Evolutionary conservation across 1,284 basidiomycete species (phyloP).

Genomic region (Ceratobasidium sp.): DNA sequence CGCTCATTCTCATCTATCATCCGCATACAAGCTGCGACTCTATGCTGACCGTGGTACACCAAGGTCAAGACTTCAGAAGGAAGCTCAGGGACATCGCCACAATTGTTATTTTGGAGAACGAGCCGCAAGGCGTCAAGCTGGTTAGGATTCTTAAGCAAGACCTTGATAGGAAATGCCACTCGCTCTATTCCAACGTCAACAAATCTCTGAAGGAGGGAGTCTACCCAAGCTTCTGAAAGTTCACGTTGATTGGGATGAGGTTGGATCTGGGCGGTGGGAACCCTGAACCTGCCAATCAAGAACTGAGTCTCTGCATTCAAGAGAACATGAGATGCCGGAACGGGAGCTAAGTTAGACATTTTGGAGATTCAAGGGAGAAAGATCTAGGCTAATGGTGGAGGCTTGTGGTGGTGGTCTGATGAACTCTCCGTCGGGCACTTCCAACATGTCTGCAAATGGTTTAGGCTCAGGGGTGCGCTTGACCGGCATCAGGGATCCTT

Average conservation of each 20-base stretch:
- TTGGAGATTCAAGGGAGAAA: too few species aligned
- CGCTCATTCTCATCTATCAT: neutral
- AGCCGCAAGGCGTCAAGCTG: neutral
- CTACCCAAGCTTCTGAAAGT: neutral
- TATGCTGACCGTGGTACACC: constrained; percentile 3
- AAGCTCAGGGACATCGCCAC: neutral
- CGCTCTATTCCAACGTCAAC: neutral
- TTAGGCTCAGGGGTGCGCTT: too few species aligned
- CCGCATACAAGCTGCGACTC: neutral
- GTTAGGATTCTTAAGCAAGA: neutral
- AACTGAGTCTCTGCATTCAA: neutral
- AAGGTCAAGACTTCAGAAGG: neutral
- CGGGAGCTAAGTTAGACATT: neutral
- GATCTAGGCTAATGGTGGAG: too few species aligned
- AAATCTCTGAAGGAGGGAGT: neutral
- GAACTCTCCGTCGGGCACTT: too few species aligned
- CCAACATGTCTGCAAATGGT: too few species aligned
- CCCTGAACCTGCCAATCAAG: neutral
- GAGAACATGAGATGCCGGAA: neutral
- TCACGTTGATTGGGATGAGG: neutral
- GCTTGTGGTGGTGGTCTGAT: too few species aligned
- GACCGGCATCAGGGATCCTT: too few species aligned
- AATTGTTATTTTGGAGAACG: too few species aligned
- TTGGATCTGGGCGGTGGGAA: neutral
- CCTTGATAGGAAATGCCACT: constrained; percentile 6